A percentile compares a stretch with the other conserved stretches of the same genome.
phyloP scores from a whole-genome alignment of 257 asterid species.

The Agastache rugosa region DNA sequence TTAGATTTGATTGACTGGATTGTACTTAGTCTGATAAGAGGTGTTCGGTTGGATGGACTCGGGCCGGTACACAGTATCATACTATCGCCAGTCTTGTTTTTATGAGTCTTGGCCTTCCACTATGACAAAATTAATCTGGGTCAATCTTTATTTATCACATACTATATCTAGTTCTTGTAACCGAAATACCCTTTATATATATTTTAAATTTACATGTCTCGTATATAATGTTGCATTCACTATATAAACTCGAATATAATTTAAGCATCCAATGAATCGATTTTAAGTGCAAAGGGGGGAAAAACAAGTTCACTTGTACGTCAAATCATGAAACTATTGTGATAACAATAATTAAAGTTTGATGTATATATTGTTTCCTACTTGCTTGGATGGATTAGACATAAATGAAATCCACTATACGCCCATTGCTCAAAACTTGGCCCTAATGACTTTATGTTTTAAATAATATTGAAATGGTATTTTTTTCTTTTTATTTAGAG shows the following conservation, averaged over 20 bases:
- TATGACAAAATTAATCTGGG: too few relatives aligned
- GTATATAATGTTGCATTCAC: neutral
- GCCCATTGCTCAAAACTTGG: conserved; percentile 17
- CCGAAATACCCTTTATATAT: too few relatives aligned
- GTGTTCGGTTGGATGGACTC: too few relatives aligned
- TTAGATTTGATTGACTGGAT: too few relatives aligned
- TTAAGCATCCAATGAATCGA: neutral
- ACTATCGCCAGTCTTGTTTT: too few relatives aligned
- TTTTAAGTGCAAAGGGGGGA: conserved; percentile 20
- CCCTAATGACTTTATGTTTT: conserved; percentile 22
- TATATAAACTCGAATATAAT: neutral
- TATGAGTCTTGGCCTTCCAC: too few relatives aligned
- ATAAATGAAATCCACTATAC: conserved; percentile 29
- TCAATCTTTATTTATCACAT: too few relatives aligned
- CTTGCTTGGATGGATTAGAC: conserved; percentile 40
- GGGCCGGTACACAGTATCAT: too few relatives aligned
- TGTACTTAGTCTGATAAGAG: too few relatives aligned
- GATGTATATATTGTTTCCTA: conserved; percentile 30
- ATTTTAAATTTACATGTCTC: too few relatives aligned
- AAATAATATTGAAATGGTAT: neutral
- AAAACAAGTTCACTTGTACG: conserved; percentile 28
- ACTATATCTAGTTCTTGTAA: too few relatives aligned
- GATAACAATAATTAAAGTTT: conserved; percentile 42
- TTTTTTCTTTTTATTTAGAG: too few relatives aligned
- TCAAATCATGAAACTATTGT: conserved; percentile 43